Evolutionary conservation across 2,329 filamentous ascomycete genomes (phyloP).

Genomic region (Diaporthe longicolla): DNA sequence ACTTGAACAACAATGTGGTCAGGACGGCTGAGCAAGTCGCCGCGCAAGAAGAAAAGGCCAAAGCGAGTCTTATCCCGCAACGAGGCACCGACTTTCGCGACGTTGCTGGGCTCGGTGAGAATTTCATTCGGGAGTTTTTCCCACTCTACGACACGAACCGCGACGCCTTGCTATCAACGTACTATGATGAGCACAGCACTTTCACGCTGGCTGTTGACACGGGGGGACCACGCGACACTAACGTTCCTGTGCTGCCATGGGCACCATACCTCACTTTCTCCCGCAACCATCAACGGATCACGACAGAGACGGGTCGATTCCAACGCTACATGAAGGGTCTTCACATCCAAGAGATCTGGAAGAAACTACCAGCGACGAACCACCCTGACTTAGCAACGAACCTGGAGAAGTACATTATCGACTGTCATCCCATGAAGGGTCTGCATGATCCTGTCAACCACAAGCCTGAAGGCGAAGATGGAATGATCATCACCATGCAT

Average conservation of each 20-base stretch:
- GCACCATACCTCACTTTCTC: conserved; percentile 82
- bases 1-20: conserved; percentile 81
- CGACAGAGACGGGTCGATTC: conserved; percentile 67
- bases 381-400: conserved; percentile 80
- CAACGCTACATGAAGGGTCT: conserved; percentile 76
- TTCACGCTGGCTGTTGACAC: conserved; percentile 85
- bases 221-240: conserved; percentile 60
- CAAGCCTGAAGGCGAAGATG: conserved; percentile 77
- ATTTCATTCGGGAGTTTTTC: conserved; percentile 83
- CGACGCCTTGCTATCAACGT: conserved; percentile 70
- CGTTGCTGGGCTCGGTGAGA: conserved; percentile 79
- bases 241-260: conserved; percentile 71
- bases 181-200: conserved; percentile 82
- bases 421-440: conserved; percentile 81
- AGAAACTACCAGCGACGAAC: conserved; percentile 77
- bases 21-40: conserved; percentile 80
- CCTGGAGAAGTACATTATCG: conserved; percentile 82
- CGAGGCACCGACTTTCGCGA: conserved; percentile 80
- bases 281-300: conserved; percentile 82
- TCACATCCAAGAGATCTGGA: conserved; percentile 78
- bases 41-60: conserved; percentile 63
- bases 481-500: conserved; percentile 83
- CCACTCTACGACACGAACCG: conserved; percentile 81
- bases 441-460: conserved; percentile 78
- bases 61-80: conserved; percentile 73